phyloP scores from a whole-genome alignment of 495 filamentous ascomycete genomes.

The Penicillium pancosmium region DNA sequence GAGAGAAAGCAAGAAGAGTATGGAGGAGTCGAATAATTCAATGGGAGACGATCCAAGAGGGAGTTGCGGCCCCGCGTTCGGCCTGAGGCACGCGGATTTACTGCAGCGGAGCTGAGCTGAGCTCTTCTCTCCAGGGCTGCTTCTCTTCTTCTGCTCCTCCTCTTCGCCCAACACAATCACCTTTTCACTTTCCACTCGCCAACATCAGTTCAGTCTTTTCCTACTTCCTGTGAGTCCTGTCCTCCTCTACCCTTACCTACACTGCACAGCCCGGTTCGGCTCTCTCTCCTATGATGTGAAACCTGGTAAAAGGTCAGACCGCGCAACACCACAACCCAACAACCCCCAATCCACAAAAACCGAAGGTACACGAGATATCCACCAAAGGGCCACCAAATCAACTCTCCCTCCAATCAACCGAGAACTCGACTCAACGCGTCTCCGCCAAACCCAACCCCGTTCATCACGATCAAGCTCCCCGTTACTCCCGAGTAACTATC shows the following conservation, averaged over 20 bases:
- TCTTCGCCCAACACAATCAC: not conserved
- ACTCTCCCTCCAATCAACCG: not conserved
- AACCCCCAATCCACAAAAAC: slow-evolving; percentile 13
- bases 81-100: slow-evolving; percentile 16
- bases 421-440: not conserved
- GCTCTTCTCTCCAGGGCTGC: too few relatives aligned
- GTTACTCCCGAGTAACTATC: not conserved
- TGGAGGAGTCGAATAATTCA: not conserved
- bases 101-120: not conserved
- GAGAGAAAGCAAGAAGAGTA: not conserved
- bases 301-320: slow-evolving; percentile 69
- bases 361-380: slow-evolving; percentile 32
- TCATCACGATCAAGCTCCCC: not conserved
- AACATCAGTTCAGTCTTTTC: not conserved
- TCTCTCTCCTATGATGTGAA: slow-evolving; percentile 57
- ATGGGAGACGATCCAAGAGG: too few relatives aligned
- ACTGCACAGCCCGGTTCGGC: slow-evolving; percentile 1
- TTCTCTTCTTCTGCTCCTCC: not conserved
- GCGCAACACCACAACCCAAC: slow-evolving; percentile 20
- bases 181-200: not conserved
- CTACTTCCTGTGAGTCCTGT: not conserved
- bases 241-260: slow-evolving; percentile 3
- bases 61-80: slow-evolving; percentile 27
- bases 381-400: not conserved
- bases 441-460: not conserved